A percentile compares a stretch with the other conserved stretches of the same genome.
Conservation (phyloP, 352 stramenopile species). For the Globisporangium canariense region DNA sequence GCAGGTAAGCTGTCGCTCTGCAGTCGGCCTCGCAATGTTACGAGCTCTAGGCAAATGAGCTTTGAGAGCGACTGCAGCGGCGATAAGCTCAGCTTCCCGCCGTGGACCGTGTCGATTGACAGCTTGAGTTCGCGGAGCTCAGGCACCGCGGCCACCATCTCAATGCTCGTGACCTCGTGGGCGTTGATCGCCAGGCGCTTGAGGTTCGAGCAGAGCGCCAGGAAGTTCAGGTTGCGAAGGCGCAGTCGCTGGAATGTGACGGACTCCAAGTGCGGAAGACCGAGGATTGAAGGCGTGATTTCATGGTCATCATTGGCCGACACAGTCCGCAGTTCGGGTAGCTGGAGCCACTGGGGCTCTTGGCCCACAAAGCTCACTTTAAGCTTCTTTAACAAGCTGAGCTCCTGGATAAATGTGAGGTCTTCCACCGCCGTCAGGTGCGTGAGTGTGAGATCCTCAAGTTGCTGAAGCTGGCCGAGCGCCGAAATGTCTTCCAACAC, state of each 20-base stretch:
- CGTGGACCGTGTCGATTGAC: not conserved
- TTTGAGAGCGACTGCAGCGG: not conserved
- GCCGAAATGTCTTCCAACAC: conserved; percentile 1
- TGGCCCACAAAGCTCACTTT: conserved; percentile 6
- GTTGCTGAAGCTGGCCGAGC: not conserved
- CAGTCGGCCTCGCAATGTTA: not conserved
- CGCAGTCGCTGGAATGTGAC: conserved; percentile 4
- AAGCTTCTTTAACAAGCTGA: not conserved
- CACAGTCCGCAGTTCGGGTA: not conserved
- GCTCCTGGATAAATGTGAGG: not conserved
- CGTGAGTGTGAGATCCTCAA: not conserved
- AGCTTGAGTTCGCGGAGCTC: conserved; percentile 1
- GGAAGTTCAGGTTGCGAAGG: not conserved
- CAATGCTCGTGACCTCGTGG: not conserved
- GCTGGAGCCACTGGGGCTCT: not conserved
- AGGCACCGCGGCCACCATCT: not conserved
- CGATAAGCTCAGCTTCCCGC: not conserved
- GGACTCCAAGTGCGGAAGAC: not conserved
- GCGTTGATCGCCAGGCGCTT: not conserved
- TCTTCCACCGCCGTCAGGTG: not conserved
- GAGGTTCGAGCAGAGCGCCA: conserved; percentile 2
- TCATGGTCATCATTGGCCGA: not conserved
- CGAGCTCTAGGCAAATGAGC: not conserved
- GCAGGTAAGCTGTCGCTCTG: not conserved
- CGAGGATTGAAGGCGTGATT: not conserved